phyloP scores from a whole-genome alignment of 805 yeast species.

The Ogataea haglerorum region DNA sequence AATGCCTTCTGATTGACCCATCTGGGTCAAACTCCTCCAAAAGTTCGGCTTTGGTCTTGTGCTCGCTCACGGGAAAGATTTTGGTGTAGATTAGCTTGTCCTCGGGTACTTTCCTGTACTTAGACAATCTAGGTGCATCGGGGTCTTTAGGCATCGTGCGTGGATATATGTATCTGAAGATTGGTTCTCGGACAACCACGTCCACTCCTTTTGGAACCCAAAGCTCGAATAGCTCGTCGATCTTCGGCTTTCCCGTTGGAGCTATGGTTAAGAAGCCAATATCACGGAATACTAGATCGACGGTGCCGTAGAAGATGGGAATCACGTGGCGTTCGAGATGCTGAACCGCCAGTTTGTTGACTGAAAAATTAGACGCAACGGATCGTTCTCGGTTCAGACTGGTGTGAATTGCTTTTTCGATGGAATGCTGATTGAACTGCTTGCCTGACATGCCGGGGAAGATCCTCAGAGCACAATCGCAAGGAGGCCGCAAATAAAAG shows the following conservation, averaged over 20 bases:
- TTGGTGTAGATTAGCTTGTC: constrained; percentile 23
- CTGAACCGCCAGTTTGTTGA: constrained; percentile 26
- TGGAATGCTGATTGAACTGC: constrained; percentile 20
- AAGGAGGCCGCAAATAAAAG: constrained; percentile 55
- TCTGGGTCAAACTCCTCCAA: constrained; percentile 14
- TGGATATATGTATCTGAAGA: constrained; percentile 28
- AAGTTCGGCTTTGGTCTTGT: constrained; percentile 9
- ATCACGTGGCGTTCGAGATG: constrained; percentile 45
- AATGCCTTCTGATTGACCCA: constrained; percentile 7
- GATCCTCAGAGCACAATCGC: constrained; percentile 44
- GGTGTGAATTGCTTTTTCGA: neutral
- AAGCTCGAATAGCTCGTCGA: constrained; percentile 39
- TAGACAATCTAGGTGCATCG: constrained; percentile 10
- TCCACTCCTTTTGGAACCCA: constrained; percentile 56
- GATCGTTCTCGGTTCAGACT: constrained; percentile 23
- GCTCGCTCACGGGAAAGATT: constrained; percentile 19
- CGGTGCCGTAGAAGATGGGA: constrained; percentile 68
- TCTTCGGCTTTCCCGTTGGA: constrained; percentile 47
- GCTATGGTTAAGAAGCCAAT: constrained; percentile 60
- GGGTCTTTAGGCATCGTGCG: constrained; percentile 18
- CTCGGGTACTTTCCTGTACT: constrained; percentile 15
- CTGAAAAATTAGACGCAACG: constrained; percentile 19
- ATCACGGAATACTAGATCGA: constrained; percentile 63
- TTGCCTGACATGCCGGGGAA: constrained; percentile 42
- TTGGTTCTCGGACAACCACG: constrained; percentile 44